A percentile compares a stretch with the other conserved stretches of the same genome.
phyloP scores from a whole-genome alignment of 257 asterid genomes.

The Cinchona pubescens region DNA sequence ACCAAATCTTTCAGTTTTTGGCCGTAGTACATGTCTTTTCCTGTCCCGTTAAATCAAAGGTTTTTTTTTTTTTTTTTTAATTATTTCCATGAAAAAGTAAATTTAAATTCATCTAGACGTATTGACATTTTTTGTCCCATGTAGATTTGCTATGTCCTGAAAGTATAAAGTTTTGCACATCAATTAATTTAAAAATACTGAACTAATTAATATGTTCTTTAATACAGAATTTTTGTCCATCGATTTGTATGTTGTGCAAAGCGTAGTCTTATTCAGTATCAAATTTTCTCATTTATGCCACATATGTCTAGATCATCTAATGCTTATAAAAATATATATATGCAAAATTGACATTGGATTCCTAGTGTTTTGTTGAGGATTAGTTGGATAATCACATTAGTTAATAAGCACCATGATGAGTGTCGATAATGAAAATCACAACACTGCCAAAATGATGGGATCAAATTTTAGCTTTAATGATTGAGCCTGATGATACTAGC shows the following conservation, averaged over 20 bases:
- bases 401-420: not conserved
- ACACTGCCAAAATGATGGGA: not conserved
- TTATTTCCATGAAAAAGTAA: too few relatives aligned
- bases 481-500: not conserved
- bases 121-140: too few relatives aligned
- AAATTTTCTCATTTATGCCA: not conserved
- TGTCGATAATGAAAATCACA: not conserved
- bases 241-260: not conserved
- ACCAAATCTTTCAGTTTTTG: too few relatives aligned
- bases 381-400: conserved; percentile 27
- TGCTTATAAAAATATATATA: not conserved
- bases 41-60: too few relatives aligned
- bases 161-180: too few relatives aligned
- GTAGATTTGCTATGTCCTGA: too few relatives aligned
- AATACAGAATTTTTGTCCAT: not conserved
- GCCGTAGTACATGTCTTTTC: too few relatives aligned
- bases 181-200: too few relatives aligned
- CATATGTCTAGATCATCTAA: not conserved
- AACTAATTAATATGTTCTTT: too few relatives aligned
- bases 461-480: not conserved
- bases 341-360: conserved; percentile 36
- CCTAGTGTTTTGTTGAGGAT: conserved; percentile 43
- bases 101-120: too few relatives aligned
- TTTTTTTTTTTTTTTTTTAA: too few relatives aligned
- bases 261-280: not conserved